These are phyloP conservation scores for Neurospora sp. DNA, from an alignment of 495 filamentous ascomycete species.

Conservation along the genomic window DNA sequence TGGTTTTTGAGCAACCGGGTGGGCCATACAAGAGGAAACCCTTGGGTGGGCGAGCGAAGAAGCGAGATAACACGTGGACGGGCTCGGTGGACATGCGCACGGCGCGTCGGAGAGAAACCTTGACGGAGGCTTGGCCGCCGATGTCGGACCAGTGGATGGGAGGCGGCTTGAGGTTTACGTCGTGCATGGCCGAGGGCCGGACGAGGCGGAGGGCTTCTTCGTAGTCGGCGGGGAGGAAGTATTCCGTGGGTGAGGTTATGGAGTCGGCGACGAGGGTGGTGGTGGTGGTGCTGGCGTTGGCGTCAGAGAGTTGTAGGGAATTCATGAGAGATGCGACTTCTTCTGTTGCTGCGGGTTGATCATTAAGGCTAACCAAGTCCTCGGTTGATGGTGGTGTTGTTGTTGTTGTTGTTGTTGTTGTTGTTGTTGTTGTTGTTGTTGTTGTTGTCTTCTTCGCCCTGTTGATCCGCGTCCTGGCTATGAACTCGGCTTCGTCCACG, in stretches of 20 bases:
- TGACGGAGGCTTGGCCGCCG: constrained; percentile 76
- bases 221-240: constrained; percentile 31
- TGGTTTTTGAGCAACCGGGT: constrained; percentile 91
- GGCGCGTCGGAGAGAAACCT: constrained; percentile 40
- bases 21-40: constrained; percentile 90
- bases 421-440: neutral
- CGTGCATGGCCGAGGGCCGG: constrained; percentile 79
- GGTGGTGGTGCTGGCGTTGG: neutral
- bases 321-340: neutral
- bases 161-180: constrained; percentile 79
- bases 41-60: constrained; percentile 46
- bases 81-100: constrained; percentile 28
- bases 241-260: neutral
- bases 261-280: neutral
- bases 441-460: neutral
- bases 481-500: constrained; percentile 26
- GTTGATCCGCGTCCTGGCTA: constrained; percentile 11
- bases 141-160: constrained; percentile 85
- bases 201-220: constrained; percentile 33
- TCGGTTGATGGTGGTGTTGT: neutral
- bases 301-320: neutral
- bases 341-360: neutral
- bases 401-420: neutral
- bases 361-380: neutral
- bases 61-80: constrained; percentile 48